These are phyloP conservation scores for Colletotrichum tamarilloi DNA, from an alignment of 2,329 filamentous ascomycete species.

Conservation along the genomic window DNA sequence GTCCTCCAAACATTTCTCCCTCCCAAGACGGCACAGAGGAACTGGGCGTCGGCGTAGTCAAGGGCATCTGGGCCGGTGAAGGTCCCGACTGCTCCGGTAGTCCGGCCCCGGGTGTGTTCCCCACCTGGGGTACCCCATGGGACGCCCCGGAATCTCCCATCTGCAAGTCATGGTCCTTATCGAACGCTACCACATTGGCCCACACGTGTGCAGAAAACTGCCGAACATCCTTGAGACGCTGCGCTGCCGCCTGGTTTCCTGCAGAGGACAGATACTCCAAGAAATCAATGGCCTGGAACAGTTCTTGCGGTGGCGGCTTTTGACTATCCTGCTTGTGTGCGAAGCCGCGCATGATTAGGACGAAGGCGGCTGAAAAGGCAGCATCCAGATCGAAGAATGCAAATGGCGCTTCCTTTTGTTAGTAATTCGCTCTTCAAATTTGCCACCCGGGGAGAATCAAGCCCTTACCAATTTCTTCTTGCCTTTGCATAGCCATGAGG, in stretches of 20 bases:
- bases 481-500: slow-evolving; percentile 37
- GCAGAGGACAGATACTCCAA: slow-evolving; percentile 40
- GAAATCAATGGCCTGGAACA: slow-evolving; percentile 39
- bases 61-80: slow-evolving; percentile 10
- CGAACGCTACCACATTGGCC: slow-evolving; percentile 37
- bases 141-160: slow-evolving; percentile 37
- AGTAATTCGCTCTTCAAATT: neutral
- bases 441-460: fast-evolving
- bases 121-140: slow-evolving; percentile 9
- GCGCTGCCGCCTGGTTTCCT: slow-evolving; percentile 41
- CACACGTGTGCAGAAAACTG: slow-evolving; percentile 43
- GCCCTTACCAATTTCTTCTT: slow-evolving; percentile 38
- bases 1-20: slow-evolving; percentile 30
- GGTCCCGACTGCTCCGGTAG: slow-evolving; percentile 1
- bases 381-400: slow-evolving; percentile 44
- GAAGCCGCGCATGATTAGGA: slow-evolving; percentile 43
- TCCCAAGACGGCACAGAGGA: slow-evolving; percentile 31
- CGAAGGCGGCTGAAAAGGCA: slow-evolving; percentile 43
- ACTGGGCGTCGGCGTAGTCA: slow-evolving; percentile 25
- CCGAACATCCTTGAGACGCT: slow-evolving; percentile 40
- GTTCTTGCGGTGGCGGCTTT: slow-evolving; percentile 40
- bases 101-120: neutral
- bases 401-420: slow-evolving; percentile 37
- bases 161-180: slow-evolving; percentile 28
- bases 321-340: slow-evolving; percentile 37